Base-by-base conservation (phyloP, 108 stramenopile genomes). In the Cyclotella sp. region DNA sequence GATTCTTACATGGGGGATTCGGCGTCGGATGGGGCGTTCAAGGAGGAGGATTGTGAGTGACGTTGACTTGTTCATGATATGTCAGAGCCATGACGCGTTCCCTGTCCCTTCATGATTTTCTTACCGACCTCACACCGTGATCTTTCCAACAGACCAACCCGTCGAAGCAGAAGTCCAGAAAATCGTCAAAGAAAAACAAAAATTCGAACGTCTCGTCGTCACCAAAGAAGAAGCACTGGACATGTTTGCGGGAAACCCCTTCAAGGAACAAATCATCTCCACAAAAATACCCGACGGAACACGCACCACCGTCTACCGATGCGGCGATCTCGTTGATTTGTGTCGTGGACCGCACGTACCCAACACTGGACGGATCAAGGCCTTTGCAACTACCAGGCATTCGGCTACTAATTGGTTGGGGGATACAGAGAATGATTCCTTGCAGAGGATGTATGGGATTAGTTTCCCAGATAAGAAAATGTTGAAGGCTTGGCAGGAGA, bases 321-420 rank as follows among this genome's bases (percentile, higher is more conserved):
- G 97, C 73, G 99, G 99, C 12, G 92, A 97, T 63, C 84, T 99
- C 55, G 95, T 99, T 72, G 99, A 99, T 78, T 85, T 99, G 69
- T 99, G 99, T 79, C 94, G 95, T 28, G 99, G 99, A 30, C 99
- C 99, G 22, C 99, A 99, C 73, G 73, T 99, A 39, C 84, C 96
- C 41, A 85, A 98, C 80, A 97, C 98, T 3, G 97, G 97, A 45
- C 87, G 88, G 80, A 92, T 97, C 62, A 96, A 97, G 89, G 97
- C 97, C 16, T 98, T 99, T 85, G 95, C 96, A 9, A 86, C 96
- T 49, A 91, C 91, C 22, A 82, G 93, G 12, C 90, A 96, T 63
- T 95, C 95, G 16, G 89, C 96, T 21, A 96, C 99, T 14, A 95
- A 98, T 77, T 99, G 99, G 99, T 84, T 99, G 59, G 99, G 97